Conservation (phyloP, 352 stramenopile genomes). For the Phytopythium kandeliae region DNA sequence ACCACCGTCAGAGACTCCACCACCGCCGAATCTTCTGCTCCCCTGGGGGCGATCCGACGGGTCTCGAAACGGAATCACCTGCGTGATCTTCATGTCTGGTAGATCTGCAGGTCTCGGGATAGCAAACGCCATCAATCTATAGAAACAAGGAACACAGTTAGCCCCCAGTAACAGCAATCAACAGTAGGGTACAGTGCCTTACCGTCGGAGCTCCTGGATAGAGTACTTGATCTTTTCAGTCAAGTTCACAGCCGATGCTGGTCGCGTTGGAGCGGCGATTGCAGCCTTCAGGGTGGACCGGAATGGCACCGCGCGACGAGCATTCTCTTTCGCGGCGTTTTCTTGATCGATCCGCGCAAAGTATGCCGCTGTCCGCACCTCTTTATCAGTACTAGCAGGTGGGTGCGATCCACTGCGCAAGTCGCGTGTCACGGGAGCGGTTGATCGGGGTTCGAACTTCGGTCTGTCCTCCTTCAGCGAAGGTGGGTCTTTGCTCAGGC, state of each 20-base stretch:
- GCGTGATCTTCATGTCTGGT: slow-evolving; percentile 60
- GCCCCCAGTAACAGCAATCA: neutral
- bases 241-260: neutral
- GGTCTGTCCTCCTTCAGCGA: slow-evolving; percentile 12
- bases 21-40: slow-evolving; percentile 15
- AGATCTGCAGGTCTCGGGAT: slow-evolving; percentile 43
- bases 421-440: neutral
- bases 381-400: slow-evolving; percentile 24
- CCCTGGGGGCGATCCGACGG: slow-evolving; percentile 12
- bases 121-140: slow-evolving; percentile 9
- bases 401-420: slow-evolving; percentile 2
- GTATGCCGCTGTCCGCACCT: slow-evolving; percentile 40
- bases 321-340: slow-evolving; percentile 30
- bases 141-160: neutral
- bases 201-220: slow-evolving; percentile 46
- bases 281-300: slow-evolving; percentile 50
- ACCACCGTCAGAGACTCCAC: slow-evolving; percentile 7
- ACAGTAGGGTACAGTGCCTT: neutral
- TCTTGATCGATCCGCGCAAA: slow-evolving; percentile 58
- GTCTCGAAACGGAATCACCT: slow-evolving; percentile 41
- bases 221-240: slow-evolving; percentile 51
- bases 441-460: neutral
- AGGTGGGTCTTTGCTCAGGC: slow-evolving; percentile 23
- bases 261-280: slow-evolving; percentile 10
- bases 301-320: slow-evolving; percentile 31